Evolutionary conservation across 495 filamentous ascomycete species (phyloP), one percentile per base, ranked within the genome.

Genomic region (Entonaema liquescens): DNA sequence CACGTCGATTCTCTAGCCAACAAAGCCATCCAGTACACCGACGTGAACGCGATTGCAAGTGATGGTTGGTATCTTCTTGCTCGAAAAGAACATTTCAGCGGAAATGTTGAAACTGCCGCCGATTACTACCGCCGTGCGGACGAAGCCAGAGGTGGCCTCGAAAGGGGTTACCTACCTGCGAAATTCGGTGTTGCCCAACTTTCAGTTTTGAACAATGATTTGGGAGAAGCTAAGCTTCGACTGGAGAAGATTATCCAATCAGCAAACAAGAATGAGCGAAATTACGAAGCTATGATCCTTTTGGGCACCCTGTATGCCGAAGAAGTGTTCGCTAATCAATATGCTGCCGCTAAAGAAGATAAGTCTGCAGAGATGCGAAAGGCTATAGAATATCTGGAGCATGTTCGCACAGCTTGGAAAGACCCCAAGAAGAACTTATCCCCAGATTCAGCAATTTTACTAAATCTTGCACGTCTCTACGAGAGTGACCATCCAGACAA

Each of bases 1-100:
- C 91, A 91, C 53, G 95, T 95, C 9, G 95, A 99, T 66, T 86
- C 86, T 11, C 86, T 98, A 8, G 92, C 95, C 28, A 91, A 94
- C 76, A 95, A 95, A 78, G 94, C 96, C 1, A 97, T 98, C 67
- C 92, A 97, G 74, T 88, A 92, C 65, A 98, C 95, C 2, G 95
- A 99, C 76, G 94, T 98, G 67, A 94, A 96, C 78, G 90, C 92
- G 12, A 92, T 98, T 76, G 94, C 94, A 2, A 97, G 93, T 77
- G 95, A 99, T 74, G 95, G 95, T 21, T 98, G 93, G 93, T 98
- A 97, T 79, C 81, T 97, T 3, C 88, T 98, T 13, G 95, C 92
- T 12, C 85, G 94, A 49, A 97, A 96, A 74, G 90, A 92, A 67
- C 95, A 99, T 79, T 92, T 91, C 42, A 79, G 78, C 19, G 86